These are phyloP conservation scores for Sisymbrium irio DNA, from an alignment of 345 rosid genomes.

Conservation along the genomic window DNA sequence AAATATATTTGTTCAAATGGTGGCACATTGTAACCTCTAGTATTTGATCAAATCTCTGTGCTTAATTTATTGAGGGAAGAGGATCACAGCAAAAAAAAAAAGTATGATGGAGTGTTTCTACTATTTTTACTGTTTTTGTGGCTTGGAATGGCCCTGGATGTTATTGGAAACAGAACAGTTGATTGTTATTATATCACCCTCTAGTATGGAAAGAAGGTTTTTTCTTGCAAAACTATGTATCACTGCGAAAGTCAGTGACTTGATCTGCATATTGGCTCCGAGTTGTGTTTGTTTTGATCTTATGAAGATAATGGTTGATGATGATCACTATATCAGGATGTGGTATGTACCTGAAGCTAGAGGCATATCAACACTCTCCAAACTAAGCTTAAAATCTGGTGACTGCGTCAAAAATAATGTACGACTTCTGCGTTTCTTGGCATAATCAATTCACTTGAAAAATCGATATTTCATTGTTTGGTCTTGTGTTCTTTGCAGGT, in stretches of 20 bases:
- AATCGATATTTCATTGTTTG: neutral
- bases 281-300: neutral
- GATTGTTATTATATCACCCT: neutral
- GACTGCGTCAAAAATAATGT: neutral
- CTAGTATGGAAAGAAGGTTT: neutral
- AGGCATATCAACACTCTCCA: constrained; percentile 22
- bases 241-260: neutral
- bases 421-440: neutral
- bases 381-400: constrained; percentile 10
- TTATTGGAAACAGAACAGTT: neutral
- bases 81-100: too few species aligned
- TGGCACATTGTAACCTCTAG: neutral
- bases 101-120: neutral
- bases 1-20: neutral
- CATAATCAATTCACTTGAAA: neutral
- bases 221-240: neutral
- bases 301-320: neutral
- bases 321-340: constrained; percentile 13
- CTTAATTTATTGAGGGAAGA: neutral
- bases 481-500: constrained; percentile 27
- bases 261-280: neutral
- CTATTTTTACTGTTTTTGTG: neutral
- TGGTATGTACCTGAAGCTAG: constrained; percentile 23
- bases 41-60: neutral
- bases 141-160: too few species aligned